Percentiles rank a stretch among this genome's conserved stretches.
These are phyloP conservation scores for Aspergillus candidus DNA, from an alignment of 2,329 filamentous ascomycete genomes.

Conservation along the genomic window DNA sequence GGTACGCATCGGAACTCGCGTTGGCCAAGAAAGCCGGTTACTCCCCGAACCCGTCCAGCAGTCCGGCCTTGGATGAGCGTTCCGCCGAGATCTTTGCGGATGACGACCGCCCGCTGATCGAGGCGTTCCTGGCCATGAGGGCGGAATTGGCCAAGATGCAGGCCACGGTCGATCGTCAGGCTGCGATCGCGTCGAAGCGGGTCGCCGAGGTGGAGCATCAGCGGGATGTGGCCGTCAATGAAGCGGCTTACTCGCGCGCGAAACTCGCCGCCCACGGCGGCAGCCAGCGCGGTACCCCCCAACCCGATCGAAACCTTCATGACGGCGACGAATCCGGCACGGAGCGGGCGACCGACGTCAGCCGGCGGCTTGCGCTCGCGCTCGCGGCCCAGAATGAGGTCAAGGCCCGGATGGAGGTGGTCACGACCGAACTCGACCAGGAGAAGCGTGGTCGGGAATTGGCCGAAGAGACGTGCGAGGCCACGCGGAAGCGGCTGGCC, in stretches of 20 bases:
- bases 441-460: conserved; percentile 76
- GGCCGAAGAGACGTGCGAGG: conserved; percentile 79
- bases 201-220: conserved; percentile 94
- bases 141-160: conserved; percentile 86
- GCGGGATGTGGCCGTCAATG: conserved; percentile 85
- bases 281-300: conserved; percentile 56
- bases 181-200: conserved; percentile 73
- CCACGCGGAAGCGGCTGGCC: conserved; percentile 72
- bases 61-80: conserved; percentile 69
- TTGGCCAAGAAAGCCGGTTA: conserved; percentile 89
- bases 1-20: conserved; percentile 93
- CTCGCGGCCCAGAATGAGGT: conserved; percentile 74
- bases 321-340: conserved; percentile 54
- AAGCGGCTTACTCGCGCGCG: conserved; percentile 91
- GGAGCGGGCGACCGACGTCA: conserved; percentile 68
- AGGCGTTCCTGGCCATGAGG: conserved; percentile 87
- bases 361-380: conserved; percentile 73
- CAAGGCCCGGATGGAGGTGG: conserved; percentile 65
- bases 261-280: conserved; percentile 76
- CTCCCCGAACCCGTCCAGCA: conserved; percentile 61
- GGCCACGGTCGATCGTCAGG: conserved; percentile 80
- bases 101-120: conserved; percentile 84
- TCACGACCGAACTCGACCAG: conserved; percentile 66
- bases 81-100: conserved; percentile 76
- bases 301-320: conserved; percentile 42